Evolutionary conservation across 1,284 basidiomycete species (phyloP).

Genomic region (Cerioporus squamosus): DNA sequence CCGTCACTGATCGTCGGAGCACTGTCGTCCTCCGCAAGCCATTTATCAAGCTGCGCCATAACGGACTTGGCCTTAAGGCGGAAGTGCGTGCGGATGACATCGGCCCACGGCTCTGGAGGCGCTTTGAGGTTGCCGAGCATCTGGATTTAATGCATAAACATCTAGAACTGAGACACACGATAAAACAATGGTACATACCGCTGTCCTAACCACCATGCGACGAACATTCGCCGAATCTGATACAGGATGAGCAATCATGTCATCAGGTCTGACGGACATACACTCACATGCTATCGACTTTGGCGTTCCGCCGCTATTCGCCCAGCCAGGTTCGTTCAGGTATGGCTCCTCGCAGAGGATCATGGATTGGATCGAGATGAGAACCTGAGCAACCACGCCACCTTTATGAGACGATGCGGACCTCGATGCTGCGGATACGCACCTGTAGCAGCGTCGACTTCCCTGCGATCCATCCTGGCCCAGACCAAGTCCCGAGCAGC

Average conservation of each 20-base stretch:
- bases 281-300: constrained; percentile 73
- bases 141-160: too few species aligned
- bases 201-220: constrained; percentile 86
- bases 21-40: constrained; percentile 77
- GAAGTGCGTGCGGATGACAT: constrained; percentile 89
- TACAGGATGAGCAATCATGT: neutral
- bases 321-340: constrained; percentile 90
- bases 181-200: constrained; percentile 60
- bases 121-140: constrained; percentile 86
- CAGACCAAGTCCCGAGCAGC: constrained; percentile 88
- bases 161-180: too few species aligned
- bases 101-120: constrained; percentile 81
- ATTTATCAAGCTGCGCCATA: constrained; percentile 76
- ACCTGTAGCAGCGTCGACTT: constrained; percentile 75
- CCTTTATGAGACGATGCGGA: too few species aligned
- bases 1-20: constrained; percentile 57
- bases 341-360: constrained; percentile 91
- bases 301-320: constrained; percentile 68
- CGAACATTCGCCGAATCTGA: constrained; percentile 86
- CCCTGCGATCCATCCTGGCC: constrained; percentile 89
- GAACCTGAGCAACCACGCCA: constrained; percentile 51
- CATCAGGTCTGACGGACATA: neutral
- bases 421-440: neutral
- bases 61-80: constrained; percentile 80
- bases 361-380: constrained; percentile 94